These are phyloP conservation scores for Sechiopsis laciniata DNA, from an alignment of 306 rosid species.

Conservation along the genomic window DNA sequence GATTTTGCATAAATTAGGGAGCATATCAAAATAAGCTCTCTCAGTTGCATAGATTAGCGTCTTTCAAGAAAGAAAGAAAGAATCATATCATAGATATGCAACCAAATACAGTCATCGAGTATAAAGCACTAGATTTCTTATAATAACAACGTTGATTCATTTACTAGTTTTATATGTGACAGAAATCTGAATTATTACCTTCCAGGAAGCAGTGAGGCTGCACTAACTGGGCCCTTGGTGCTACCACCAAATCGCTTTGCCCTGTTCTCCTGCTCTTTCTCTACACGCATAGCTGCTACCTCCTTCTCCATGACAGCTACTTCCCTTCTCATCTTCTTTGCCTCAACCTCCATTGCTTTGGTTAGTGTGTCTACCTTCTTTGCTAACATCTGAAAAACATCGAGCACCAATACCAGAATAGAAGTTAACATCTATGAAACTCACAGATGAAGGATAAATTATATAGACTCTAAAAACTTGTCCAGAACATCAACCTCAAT, in stretches of 20 bases:
- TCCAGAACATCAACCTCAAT: constrained; percentile 63
- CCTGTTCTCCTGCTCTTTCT: constrained; percentile 84
- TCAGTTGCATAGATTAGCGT: not conserved
- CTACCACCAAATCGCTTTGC: constrained; percentile 71
- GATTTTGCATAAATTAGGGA: not conserved
- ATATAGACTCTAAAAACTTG: constrained; percentile 6
- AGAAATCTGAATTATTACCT: constrained; percentile 43
- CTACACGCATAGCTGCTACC: constrained; percentile 98
- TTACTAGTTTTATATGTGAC: not conserved
- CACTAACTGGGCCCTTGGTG: constrained; percentile 62
- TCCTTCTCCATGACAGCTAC: constrained; percentile 97
- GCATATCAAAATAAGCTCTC: not conserved
- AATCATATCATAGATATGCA: constrained; percentile 1
- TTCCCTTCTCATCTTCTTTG: constrained; percentile 98
- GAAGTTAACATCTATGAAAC: not conserved
- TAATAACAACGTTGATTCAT: constrained; percentile 8
- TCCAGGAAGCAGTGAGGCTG: constrained; percentile 79
- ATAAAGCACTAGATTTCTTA: not conserved
- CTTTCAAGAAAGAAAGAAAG: not conserved
- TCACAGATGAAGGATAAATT: not conserved
- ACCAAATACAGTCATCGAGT: not conserved
- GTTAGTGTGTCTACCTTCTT: constrained; percentile 97
- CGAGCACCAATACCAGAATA: constrained; percentile 21
- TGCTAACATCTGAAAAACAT: constrained; percentile 66
- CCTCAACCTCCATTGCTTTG: constrained; percentile 99